Base-by-base conservation (phyloP, 371 early-diverging fungal species). In the Umbelopsis sp. region DNA sequence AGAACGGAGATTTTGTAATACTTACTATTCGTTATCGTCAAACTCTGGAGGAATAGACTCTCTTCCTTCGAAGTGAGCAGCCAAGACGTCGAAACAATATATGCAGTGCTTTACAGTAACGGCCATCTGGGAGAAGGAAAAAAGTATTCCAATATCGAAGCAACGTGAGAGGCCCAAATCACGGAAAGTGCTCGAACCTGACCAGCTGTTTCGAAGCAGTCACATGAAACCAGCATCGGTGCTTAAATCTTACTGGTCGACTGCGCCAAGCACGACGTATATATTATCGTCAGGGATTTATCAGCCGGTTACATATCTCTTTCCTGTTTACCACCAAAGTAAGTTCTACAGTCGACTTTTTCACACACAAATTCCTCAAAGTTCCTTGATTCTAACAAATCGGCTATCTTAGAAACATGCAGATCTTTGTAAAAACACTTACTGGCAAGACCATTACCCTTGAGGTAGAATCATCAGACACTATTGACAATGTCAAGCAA, bases 401-500 rank as follows among this genome's bases (percentile, higher is more conserved):
- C 14, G 4, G 1, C 16, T 1, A 14, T 35, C 11, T 29, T 14
- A 35, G 18, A 57, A 51, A 29, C 66, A 93, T 94, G 94, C 93
- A 93, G 78, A 92, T 92, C 70, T 93, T 92, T 75, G 92, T 92
- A 57, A 92, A 95, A 89, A 94, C 92, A 66, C 86, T 93, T 32
- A 92, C 91, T 69, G 95, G 94, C 35, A 93, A 94, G 81, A 92
- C 92, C 46, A 93, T 94, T 68, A 93, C 93, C 65, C 81, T 95
- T 32, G 95, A 95, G 74, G 93, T 94, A 16, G 93, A 97, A 84
- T 83, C 88, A 22, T 86, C 89, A 20, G 98, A 97, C 80, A 92
- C 93, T 71, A 96, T 97, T 77, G 96, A 95, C 65, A 92, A 94
- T 74, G 97, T 97, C 80, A 97, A 98, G 89, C 72, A 75, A 65